Conservation (phyloP, 148 eudicot species). For the Chenopodium formosanum region DNA sequence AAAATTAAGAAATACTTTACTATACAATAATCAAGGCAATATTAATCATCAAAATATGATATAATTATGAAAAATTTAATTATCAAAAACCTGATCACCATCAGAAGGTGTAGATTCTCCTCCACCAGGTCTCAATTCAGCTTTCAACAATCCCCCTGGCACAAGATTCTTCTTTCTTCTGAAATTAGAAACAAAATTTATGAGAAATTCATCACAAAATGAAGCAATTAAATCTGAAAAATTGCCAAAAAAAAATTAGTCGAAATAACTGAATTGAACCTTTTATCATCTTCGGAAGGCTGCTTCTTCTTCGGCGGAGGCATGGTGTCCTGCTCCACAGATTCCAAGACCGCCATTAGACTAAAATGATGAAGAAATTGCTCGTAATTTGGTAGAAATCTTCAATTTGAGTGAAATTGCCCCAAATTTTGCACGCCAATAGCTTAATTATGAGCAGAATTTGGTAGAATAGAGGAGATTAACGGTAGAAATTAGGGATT, state of each 20-base stretch:
- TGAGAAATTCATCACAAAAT: background rate
- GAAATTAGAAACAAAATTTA: background rate
- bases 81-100: constrained; percentile 74
- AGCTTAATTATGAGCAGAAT: background rate
- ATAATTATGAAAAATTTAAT: background rate
- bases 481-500: background rate
- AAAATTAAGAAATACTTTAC: background rate
- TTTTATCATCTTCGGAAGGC: constrained; percentile 68
- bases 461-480: background rate
- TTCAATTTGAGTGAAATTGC: background rate
- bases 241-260: background rate
- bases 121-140: constrained; percentile 73
- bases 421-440: background rate
- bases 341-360: constrained; percentile 45
- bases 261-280: constrained; percentile 36
- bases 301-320: constrained; percentile 54
- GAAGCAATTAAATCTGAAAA: background rate
- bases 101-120: constrained; percentile 71
- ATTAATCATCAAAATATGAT: background rate
- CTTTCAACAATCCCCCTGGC: constrained; percentile 86
- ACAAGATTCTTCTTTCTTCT: constrained; percentile 69
- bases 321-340: constrained; percentile 36
- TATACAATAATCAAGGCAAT: background rate
- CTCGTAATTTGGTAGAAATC: background rate
- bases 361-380: background rate